Percentiles rank a stretch among this genome's conserved stretches.
phyloP scores from a whole-genome alignment of 2,329 filamentous ascomycete genomes.

The Raffaelea deltoideospora region DNA sequence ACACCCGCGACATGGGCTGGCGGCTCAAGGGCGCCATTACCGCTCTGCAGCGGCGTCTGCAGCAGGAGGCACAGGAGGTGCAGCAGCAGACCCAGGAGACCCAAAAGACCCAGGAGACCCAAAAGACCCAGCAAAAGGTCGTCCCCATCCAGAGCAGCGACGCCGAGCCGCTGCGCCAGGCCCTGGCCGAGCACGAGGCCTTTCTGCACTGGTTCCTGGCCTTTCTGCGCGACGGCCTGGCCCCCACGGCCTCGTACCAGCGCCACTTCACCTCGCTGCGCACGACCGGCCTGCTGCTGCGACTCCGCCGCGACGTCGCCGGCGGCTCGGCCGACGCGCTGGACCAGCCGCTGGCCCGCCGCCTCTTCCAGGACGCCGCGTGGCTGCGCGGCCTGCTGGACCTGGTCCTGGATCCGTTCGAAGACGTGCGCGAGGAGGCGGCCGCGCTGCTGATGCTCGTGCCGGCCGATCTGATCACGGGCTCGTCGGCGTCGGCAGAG shows the following conservation, averaged over 20 bases:
- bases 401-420: constrained; percentile 76
- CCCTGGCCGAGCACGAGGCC: constrained; percentile 33
- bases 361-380: constrained; percentile 23
- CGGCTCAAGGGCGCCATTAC: constrained; percentile 55
- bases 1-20: constrained; percentile 62
- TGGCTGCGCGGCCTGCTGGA: constrained; percentile 57
- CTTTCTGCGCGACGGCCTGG: constrained; percentile 60
- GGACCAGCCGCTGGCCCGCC: constrained; percentile 11
- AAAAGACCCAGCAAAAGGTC: neutral
- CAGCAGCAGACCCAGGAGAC: constrained; percentile 17
- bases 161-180: constrained; percentile 7
- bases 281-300: constrained; percentile 50
- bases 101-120: neutral
- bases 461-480: constrained; percentile 19
- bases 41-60: constrained; percentile 31
- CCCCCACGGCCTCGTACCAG: constrained; percentile 76
- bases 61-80: constrained; percentile 14
- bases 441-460: constrained; percentile 36
- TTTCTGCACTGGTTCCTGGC: constrained; percentile 63
- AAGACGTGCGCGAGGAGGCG: constrained; percentile 62
- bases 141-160: no score
- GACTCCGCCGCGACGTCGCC: constrained; percentile 46
- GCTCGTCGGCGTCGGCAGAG: neutral
- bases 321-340: constrained; percentile 12
- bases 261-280: constrained; percentile 71